phyloP scores from a whole-genome alignment of 1,284 basidiomycete species.

The Anthracocystis panici-leucophaei region DNA sequence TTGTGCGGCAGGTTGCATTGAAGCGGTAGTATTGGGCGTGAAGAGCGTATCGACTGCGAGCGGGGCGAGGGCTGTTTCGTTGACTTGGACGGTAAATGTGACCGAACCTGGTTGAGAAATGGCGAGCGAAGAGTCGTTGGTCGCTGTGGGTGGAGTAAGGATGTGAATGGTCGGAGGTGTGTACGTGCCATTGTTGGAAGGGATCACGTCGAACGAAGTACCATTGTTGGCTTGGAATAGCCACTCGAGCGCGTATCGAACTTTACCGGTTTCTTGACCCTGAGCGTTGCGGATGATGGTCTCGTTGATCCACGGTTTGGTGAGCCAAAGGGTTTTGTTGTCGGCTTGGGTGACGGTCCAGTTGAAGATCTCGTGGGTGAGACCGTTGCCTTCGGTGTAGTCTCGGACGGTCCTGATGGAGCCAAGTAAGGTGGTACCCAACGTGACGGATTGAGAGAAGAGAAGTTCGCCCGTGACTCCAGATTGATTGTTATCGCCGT shows the following conservation, averaged over 20 bases:
- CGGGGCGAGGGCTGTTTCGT: constrained; percentile 71
- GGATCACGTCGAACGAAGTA: constrained; percentile 28
- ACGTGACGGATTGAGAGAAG: constrained; percentile 69
- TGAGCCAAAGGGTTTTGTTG: constrained; percentile 68
- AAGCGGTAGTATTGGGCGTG: constrained; percentile 58
- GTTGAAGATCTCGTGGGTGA: constrained; percentile 71
- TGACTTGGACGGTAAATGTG: constrained; percentile 70
- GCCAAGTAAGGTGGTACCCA: constrained; percentile 72
- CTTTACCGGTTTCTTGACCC: constrained; percentile 27
- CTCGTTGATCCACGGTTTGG: constrained; percentile 71
- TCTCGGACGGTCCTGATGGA: constrained; percentile 71
- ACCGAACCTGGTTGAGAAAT: constrained; percentile 61
- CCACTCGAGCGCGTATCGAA: constrained; percentile 39
- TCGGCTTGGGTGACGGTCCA: constrained; percentile 71
- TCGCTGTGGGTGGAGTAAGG: constrained; percentile 33
- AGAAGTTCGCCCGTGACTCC: constrained; percentile 70
- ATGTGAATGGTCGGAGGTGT: constrained; percentile 69
- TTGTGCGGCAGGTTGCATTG: constrained; percentile 58
- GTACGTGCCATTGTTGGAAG: constrained; percentile 64
- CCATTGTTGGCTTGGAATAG: constrained; percentile 37
- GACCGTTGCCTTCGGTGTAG: constrained; percentile 68
- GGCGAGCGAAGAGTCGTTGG: constrained; percentile 49
- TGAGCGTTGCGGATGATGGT: constrained; percentile 33
- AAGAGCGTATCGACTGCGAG: constrained; percentile 70
- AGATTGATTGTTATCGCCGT: constrained; percentile 69